Evolutionary conservation across 1,284 basidiomycete genomes (phyloP).

Genomic region (Athelia psychrophila): DNA sequence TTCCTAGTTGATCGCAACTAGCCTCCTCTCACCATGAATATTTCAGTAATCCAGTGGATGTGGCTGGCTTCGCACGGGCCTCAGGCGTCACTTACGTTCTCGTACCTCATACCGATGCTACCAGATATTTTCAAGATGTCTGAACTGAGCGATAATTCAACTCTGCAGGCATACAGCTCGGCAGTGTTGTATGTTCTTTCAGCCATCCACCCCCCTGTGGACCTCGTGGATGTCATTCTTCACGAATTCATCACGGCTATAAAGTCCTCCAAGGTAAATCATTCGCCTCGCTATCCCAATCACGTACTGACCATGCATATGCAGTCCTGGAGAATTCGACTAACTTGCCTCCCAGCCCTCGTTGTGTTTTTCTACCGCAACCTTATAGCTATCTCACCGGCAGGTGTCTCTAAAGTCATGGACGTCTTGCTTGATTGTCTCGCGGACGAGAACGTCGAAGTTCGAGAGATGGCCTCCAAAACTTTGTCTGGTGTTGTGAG

Average conservation of each 20-base stretch:
- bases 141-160: slow-evolving; percentile 76
- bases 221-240: slow-evolving; percentile 60
- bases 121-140: slow-evolving; percentile 80
- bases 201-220: slow-evolving; percentile 59
- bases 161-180: slow-evolving; percentile 69
- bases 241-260: slow-evolving; percentile 63
- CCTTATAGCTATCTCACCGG: slow-evolving; percentile 70
- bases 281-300: slow-evolving; percentile 4
- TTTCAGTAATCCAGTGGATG: slow-evolving; percentile 72
- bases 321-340: slow-evolving; percentile 78
- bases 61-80: slow-evolving; percentile 71
- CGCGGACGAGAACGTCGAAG: slow-evolving; percentile 90
- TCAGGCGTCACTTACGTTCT: slow-evolving; percentile 67
- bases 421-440: slow-evolving; percentile 83
- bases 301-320: slow-evolving; percentile 2
- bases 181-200: slow-evolving; percentile 76
- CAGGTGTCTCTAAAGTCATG: slow-evolving; percentile 68
- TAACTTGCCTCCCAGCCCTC: slow-evolving; percentile 70
- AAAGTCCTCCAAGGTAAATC: slow-evolving; percentile 62
- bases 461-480: slow-evolving; percentile 91
- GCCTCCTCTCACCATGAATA: slow-evolving; percentile 12
- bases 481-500: slow-evolving; percentile 89
- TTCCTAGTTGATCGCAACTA: slow-evolving; percentile 3
- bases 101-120: slow-evolving; percentile 73
- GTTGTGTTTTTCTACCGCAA: slow-evolving; percentile 88